A percentile compares a stretch with the other conserved stretches of the same genome.
Conservation (phyloP, 371 early-diverging fungal species). For the Homolaphlyctis polyrhiza region DNA sequence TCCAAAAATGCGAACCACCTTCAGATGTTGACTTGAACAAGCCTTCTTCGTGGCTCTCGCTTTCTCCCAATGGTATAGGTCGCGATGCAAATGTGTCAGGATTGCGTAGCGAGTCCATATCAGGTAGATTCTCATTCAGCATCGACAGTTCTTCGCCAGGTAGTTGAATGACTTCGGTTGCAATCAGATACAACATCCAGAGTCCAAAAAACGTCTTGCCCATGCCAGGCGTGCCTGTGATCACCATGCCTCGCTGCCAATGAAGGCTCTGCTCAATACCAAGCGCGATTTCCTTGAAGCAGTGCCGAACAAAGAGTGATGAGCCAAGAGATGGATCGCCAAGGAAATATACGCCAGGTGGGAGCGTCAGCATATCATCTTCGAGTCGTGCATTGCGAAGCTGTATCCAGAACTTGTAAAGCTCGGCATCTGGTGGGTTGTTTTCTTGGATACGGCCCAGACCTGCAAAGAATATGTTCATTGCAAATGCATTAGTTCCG, state of each 20-base stretch:
- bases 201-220: constrained; percentile 5
- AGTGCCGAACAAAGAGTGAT: not conserved
- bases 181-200: constrained; percentile 4
- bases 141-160: not conserved
- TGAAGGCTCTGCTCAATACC: not conserved
- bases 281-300: not conserved
- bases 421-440: not conserved
- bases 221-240: constrained; percentile 4
- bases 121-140: not conserved
- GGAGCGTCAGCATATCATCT: constrained; percentile 1
- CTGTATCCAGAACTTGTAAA: constrained; percentile 1
- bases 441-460: not conserved
- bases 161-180: not conserved
- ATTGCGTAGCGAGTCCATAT: too few species aligned
- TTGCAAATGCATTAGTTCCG: too few species aligned
- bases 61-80: too few species aligned
- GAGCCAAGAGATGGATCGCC: constrained; percentile 4
- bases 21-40: too few species aligned
- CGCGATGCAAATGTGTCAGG: too few species aligned
- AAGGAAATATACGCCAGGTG: constrained; percentile 1
- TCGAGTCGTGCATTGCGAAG: not conserved
- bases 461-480: not conserved
- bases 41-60: too few species aligned
- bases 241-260: constrained; percentile 4
- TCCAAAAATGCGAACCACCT: too few species aligned